These are phyloP conservation scores for Hyaloperonospora arabidopsidis DNA, from an alignment of 352 stramenopile species.

Conservation along the genomic window DNA sequence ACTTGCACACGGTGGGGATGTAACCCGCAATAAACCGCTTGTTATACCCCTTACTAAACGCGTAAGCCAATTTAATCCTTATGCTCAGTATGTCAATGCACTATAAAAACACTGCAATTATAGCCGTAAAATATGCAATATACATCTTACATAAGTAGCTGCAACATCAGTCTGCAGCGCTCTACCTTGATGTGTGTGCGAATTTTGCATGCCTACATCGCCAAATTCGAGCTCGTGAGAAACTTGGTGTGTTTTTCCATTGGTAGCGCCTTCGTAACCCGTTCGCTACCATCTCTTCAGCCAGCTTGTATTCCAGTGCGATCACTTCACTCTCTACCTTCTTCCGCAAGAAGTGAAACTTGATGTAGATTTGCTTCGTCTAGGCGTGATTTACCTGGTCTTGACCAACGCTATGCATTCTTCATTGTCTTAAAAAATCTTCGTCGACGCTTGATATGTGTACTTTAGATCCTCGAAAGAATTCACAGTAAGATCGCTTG, in stretches of 20 bases:
- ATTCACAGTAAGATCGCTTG: conserved; percentile 11
- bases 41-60: too few relatives aligned
- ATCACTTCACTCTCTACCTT: conserved; percentile 7
- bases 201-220: neutral
- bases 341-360: conserved; percentile 17
- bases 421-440: conserved; percentile 24
- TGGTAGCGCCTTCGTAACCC: neutral
- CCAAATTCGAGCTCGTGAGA: neutral
- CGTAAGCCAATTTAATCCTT: too few relatives aligned
- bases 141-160: too few relatives aligned
- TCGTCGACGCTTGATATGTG: neutral
- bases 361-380: conserved; percentile 26
- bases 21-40: too few relatives aligned
- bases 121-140: too few relatives aligned
- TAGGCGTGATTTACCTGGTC: conserved; percentile 15
- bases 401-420: conserved; percentile 16
- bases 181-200: neutral
- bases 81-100: too few relatives aligned
- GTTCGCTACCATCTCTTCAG: neutral
- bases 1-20: too few relatives aligned
- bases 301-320: neutral
- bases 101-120: too few relatives aligned
- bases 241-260: neutral
- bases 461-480: conserved; percentile 8
- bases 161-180: neutral